These are phyloP conservation scores for Aspergillus sp. DNA, from an alignment of 2,329 filamentous ascomycete species.

Conservation along the genomic window DNA sequence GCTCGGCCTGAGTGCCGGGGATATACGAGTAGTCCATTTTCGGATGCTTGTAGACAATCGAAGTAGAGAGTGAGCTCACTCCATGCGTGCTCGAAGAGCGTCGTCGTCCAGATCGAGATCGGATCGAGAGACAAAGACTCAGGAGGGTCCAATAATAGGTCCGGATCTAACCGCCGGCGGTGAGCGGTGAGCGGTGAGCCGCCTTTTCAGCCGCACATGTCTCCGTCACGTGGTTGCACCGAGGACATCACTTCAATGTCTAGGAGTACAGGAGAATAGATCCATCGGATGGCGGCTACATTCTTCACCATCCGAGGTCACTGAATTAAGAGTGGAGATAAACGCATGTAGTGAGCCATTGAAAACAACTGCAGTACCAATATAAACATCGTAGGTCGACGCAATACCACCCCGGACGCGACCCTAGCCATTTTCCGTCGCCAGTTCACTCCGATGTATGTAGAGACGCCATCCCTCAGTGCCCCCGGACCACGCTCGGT, in stretches of 20 bases:
- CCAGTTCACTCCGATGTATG: conserved; percentile 17
- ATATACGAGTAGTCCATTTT: conserved; percentile 53
- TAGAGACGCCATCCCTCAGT: conserved; percentile 5
- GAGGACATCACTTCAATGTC: too few species aligned
- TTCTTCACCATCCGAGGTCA: not conserved
- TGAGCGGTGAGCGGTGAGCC: too few species aligned
- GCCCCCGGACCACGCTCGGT: not conserved
- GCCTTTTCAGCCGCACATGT: too few species aligned
- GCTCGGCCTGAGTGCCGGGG: conserved; percentile 31
- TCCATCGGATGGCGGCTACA: not conserved
- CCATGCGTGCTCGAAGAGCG: not conserved
- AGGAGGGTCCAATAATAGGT: conserved; percentile 5
- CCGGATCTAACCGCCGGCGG: too few species aligned
- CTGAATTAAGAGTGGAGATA: not conserved
- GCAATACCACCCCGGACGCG: conserved; percentile 41
- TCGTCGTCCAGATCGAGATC: too few species aligned
- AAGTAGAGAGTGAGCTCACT: not conserved
- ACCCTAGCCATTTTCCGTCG: conserved; percentile 40
- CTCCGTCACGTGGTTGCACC: too few species aligned
- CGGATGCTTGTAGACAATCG: not conserved
- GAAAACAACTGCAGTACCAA: conserved; percentile 9
- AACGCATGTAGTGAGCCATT: conserved; percentile 1
- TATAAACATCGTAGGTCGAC: conserved; percentile 25
- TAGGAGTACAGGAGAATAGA: too few species aligned
- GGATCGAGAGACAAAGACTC: not conserved